Evolutionary conservation across 2,329 filamentous ascomycete species (phyloP), one percentile per base, ranked within the genome.

Genomic region (Trichoderma aggressivum): DNA sequence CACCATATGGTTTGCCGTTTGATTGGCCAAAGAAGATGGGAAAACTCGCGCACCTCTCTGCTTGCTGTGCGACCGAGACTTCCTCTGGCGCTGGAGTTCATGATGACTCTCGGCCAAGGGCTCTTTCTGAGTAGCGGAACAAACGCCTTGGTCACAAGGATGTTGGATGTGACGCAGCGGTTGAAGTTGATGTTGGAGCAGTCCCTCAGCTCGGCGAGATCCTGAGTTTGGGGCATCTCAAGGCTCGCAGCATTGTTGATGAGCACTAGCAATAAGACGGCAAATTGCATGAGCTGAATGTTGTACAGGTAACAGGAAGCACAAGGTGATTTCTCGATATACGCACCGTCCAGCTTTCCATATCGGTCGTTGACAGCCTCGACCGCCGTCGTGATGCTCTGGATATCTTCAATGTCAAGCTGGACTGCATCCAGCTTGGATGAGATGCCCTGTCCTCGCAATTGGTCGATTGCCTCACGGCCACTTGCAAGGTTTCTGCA

Each of bases 391-490:
- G 39, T 39, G 14, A 75, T 74, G 39, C 68, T 72, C 18, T 70
- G 66, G 39, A 74, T 71, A 12, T 73, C 64, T 30, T 74, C 74
- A 32, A 75, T 73, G 32, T 76, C 72, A 5, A 74, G 55, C 59
- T 68, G 50, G 14, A 74, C 34, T 8, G 61, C 32, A 39, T 75
- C 72, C 11, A 73, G 59, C 3, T 28, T 6, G 10, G 70, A 53
- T 7, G 59, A 50, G 6, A 63, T 50, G 18, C 39, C 66, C 59
- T 61, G 55, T 21, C 34, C 18, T 26, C 50, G 47, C 24, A 72
- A 24, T 6, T 59, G 28, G 11, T 43, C 59, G n/a, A 70, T 63
- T 12, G 70, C 70, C 21, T 72, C 59, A 11, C 32, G 10, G 30
- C 70, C 70, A n/a, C 59, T 55, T 6, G 10, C 39, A 14, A 28